Conservation (phyloP, 176 grass and related monocot genomes). For the Rhynchospora breviuscula region DNA sequence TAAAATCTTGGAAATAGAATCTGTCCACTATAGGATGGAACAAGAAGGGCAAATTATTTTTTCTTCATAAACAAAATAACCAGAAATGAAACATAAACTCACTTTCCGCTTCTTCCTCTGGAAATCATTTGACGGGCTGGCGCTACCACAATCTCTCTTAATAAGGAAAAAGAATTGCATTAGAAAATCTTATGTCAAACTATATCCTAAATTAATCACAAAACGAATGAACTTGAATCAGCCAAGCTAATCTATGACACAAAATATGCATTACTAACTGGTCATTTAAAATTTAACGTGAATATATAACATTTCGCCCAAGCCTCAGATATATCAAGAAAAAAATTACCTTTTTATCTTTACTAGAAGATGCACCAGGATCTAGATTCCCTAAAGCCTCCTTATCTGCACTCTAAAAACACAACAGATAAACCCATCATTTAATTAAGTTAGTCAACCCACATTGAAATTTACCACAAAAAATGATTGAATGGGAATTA, state of each 20-base stretch:
- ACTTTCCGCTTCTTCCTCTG: constrained; percentile 46
- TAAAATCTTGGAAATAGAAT: background rate
- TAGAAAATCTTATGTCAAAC: background rate
- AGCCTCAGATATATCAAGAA: no score
- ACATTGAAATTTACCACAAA: no score
- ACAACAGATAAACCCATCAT: no score
- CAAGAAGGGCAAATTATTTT: background rate
- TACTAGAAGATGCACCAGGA: no score
- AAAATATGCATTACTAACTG: no score
- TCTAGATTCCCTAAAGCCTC: no score
- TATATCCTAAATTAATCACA: background rate
- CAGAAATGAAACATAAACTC: constrained; percentile 6
- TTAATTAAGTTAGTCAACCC: no score
- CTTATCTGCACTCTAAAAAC: no score
- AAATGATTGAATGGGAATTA: no score
- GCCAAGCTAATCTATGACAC: background rate
- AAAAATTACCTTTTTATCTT: no score
- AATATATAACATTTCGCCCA: no score
- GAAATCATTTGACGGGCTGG: constrained; percentile 17
- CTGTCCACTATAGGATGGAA: background rate
- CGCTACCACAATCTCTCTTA: constrained; percentile 28
- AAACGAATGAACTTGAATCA: background rate
- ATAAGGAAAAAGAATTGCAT: constrained; percentile 11
- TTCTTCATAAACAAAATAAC: background rate
- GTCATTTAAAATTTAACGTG: no score